phyloP scores from a whole-genome alignment of 495 filamentous ascomycete genomes.

The Talaromyces proteolyticus region DNA sequence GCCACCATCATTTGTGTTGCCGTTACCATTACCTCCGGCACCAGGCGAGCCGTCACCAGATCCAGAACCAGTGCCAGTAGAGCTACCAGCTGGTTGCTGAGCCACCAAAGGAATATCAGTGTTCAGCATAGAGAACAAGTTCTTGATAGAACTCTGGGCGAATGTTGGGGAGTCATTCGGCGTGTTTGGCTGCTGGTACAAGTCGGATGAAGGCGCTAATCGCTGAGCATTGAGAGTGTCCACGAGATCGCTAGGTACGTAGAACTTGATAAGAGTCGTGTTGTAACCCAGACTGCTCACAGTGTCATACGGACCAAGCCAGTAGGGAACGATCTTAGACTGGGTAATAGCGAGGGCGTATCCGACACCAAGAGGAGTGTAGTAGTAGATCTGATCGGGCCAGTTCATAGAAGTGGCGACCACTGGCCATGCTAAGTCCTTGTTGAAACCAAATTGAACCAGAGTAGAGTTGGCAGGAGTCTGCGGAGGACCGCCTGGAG shows the following conservation, averaged over 20 bases:
- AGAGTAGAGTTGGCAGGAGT: constrained; percentile 58
- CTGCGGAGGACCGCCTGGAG: constrained; percentile 44
- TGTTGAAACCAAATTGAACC: constrained; percentile 81
- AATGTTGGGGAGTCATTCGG: constrained; percentile 16
- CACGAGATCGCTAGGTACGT: constrained; percentile 62
- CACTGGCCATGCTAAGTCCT: constrained; percentile 74
- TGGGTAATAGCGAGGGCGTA: constrained; percentile 50
- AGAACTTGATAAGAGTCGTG: constrained; percentile 73
- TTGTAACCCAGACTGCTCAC: constrained; percentile 63
- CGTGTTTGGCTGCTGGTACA: constrained; percentile 62
- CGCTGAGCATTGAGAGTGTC: constrained; percentile 57
- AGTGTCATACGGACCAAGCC: constrained; percentile 75
- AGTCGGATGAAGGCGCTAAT: constrained; percentile 55
- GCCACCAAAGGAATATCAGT: constrained; percentile 70
- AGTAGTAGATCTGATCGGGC: constrained; percentile 81
- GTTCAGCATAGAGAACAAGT: constrained; percentile 77
- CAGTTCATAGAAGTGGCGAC: constrained; percentile 64
- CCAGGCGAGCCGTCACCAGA: constrained; percentile 5
- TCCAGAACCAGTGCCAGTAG: constrained; percentile 7
- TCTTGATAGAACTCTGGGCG: constrained; percentile 39
- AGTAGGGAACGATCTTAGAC: constrained; percentile 57
- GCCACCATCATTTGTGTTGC: constrained; percentile 32
- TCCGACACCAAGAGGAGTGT: constrained; percentile 68
- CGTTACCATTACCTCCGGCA: constrained; percentile 29
- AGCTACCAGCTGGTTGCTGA: constrained; percentile 21